These are phyloP conservation scores for Cyberlindnera veronae DNA, from an alignment of 805 yeast genomes.

Conservation along the genomic window DNA sequence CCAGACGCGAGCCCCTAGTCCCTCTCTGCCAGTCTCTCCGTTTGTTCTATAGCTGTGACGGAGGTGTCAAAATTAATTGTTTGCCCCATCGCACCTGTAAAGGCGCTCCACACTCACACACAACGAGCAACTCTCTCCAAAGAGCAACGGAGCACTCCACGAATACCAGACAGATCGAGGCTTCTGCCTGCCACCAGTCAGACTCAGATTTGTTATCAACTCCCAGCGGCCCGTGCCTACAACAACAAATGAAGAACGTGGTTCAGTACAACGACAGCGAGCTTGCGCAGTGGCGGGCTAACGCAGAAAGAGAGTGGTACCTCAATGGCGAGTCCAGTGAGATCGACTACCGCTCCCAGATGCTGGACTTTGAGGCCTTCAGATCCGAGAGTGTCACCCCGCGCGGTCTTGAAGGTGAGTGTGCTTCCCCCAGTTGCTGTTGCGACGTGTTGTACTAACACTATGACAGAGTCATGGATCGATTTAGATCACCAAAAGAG, in stretches of 20 bases:
- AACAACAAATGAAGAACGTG: conserved; percentile 3
- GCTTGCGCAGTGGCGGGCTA: conserved; percentile 3
- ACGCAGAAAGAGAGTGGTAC: conserved; percentile 6
- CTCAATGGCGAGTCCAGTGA: conserved; percentile 2
- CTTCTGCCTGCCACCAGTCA: too few relatives aligned
- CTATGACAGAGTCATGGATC: conserved; percentile 13
- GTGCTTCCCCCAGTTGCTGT: neutral
- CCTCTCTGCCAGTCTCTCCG: too few relatives aligned
- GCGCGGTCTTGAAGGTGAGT: conserved; percentile 10
- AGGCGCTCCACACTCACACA: too few relatives aligned
- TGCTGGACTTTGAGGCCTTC: neutral
- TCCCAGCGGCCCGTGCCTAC: neutral
- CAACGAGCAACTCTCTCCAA: neutral
- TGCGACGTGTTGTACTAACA: conserved; percentile 1
- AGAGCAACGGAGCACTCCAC: too few relatives aligned
- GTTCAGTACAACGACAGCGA: conserved; percentile 2
- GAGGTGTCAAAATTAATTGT: neutral
- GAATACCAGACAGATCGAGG: too few relatives aligned
- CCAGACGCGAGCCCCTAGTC: too few relatives aligned
- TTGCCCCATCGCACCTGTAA: neutral
- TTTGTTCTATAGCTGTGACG: too few relatives aligned
- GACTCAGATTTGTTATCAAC: too few relatives aligned
- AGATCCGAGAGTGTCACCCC: conserved; percentile 1
- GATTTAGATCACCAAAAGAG: conserved; percentile 7
- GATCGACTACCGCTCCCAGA: neutral